Evolutionary conservation across 805 yeast genomes (phyloP), one percentile per base, ranked within the genome.

Genomic region (Lachancea waltii): DNA sequence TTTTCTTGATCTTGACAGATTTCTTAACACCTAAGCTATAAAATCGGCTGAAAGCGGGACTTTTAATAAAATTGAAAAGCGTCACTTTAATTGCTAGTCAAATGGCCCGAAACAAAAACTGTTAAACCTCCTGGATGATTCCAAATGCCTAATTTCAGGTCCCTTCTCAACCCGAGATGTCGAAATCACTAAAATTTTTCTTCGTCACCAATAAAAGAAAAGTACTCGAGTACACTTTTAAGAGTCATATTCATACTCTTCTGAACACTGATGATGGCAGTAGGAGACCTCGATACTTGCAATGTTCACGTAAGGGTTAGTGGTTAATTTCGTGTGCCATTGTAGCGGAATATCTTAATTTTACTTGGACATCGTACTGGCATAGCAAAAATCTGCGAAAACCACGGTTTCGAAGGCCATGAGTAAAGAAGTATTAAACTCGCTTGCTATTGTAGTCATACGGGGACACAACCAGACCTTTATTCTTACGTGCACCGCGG

Each of bases 401-500:
- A 23, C 26, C 26, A 11, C 7, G 13, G 13, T 23, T 5, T 23
- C 13, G 13, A 5, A 3, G 26, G 26, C 26, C 26, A 11, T 13
- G 26, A 7, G 13, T 8, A 22, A 23, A 23, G 26, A 13, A 13
- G 20, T 9, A 6, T 38, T 23, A 38, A 17, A 50, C 53, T 27
- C 62, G 55, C 36, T 57, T 62, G 47, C 77, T 70, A 60, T 48
- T 51, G 39, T 78, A 79, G 53, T 79, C 84, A 48, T 73, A 73
- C 1, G 97, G 97, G 45, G 92, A 79, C 4, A 79, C 73, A 14
- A 87, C 97, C 48, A 92, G 64, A 45, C 97, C 97, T 58, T 85
- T 82, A 21, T 97, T 97, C 64, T 87, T 87, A 20, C 76, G 66
- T 1, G 97, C 97, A 0, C 96, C 97, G 45, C 96, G 63, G 60